Conservation (phyloP, 169 alveolate genomes). For the Toxoplasma gondii region DNA sequence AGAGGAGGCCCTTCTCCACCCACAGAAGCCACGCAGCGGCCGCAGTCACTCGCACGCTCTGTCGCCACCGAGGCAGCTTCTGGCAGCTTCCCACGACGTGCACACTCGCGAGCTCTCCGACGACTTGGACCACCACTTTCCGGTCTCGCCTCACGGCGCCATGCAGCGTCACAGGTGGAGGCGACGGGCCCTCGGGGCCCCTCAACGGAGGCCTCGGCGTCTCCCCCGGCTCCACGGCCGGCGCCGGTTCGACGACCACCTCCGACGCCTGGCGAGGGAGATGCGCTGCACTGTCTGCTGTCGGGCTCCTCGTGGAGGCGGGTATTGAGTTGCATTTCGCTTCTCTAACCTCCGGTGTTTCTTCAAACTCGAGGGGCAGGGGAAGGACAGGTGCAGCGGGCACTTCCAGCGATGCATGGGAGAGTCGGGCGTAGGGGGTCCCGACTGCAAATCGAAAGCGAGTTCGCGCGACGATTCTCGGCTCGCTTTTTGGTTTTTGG, state of each 20-base stretch:
- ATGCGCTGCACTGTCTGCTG: not conserved
- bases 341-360: not conserved
- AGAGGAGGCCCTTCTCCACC: constrained; percentile 52
- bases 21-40: constrained; percentile 67
- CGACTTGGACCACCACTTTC: constrained; percentile 15
- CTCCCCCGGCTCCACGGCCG: too few relatives aligned
- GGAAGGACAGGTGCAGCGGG: not conserved
- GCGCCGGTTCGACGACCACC: not conserved
- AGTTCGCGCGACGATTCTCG: not conserved
- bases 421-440: constrained; percentile 5
- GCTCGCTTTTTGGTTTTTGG: not conserved
- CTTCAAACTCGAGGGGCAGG: not conserved
- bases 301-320: not conserved
- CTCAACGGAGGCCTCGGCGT: not conserved
- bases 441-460: not conserved
- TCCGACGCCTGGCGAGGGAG: not conserved
- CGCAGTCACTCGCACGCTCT: constrained; percentile 44
- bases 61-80: constrained; percentile 38
- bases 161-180: not conserved
- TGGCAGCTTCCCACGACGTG: constrained; percentile 48
- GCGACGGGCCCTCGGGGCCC: not conserved
- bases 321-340: not conserved
- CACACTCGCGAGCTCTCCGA: constrained; percentile 51
- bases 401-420: not conserved
- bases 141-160: not conserved